Conservation (phyloP, 2,329 filamentous ascomycete species). For the Fusarium newnesense region DNA sequence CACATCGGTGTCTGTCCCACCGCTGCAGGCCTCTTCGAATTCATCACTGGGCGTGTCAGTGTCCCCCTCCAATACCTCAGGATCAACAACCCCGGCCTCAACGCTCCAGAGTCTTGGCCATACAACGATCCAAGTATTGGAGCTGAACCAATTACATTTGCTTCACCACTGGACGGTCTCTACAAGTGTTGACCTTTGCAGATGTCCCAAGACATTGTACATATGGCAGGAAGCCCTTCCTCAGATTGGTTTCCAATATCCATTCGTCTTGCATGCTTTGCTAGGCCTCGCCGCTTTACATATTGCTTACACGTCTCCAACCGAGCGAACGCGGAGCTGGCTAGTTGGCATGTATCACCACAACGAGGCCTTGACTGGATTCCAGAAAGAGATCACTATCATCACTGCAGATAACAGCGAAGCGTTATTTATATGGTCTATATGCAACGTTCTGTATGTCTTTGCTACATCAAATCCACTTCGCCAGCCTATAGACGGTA, state of each 20-base stretch:
- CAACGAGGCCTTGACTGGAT: background rate
- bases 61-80: background rate
- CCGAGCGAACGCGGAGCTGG: accelerated
- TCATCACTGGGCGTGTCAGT: background rate
- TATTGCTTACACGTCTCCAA: background rate
- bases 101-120: background rate
- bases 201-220: background rate
- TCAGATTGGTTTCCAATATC: background rate
- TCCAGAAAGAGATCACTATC: accelerated
- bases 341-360: background rate
- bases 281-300: background rate
- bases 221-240: background rate
- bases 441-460: background rate
- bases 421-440: background rate
- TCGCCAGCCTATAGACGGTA: background rate
- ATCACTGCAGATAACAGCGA: background rate
- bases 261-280: background rate
- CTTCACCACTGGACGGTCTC: background rate
- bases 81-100: accelerated
- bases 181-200: background rate
- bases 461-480: background rate
- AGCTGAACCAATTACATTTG: background rate
- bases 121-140: accelerated
- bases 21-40: accelerated
- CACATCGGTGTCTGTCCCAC: accelerated